Base-by-base conservation (phyloP, 495 filamentous ascomycete genomes). In the Penicillium daleae region DNA sequence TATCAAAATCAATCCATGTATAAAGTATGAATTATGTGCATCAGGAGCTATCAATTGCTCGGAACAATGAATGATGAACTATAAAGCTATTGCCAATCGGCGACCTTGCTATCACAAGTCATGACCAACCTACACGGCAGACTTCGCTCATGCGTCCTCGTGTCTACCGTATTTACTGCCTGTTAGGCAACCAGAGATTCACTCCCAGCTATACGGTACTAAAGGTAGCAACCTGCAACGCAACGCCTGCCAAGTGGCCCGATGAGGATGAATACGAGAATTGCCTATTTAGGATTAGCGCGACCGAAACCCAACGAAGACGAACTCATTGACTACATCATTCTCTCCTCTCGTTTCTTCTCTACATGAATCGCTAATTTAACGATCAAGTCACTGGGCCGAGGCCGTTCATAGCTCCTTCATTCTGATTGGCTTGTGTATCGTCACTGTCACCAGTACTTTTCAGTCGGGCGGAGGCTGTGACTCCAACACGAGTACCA, bases 1-100 rank as follows among this genome's bases (percentile, higher is more conserved):
- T 50, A 13, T 21, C 26, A 57, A 59, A 56, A 55, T 26, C 27
- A 51, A 60, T 7, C 29, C 50, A 57, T 66, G 51, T 71, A 76
- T 75, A 65, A 75, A 73, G 65, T 69, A 67, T 63, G 66, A 70
- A 31, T 58, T 51, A 71, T 59, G 40, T 56, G 59, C 62, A 60
- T 62, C 42, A 12, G 37, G 52, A 53, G 44, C 46, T 61, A 1
- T 21, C 26, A 27, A 44, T 42, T 15, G 44, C 19, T 29, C 32
- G 29, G 52, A 19, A 29, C 27, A 54, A 66, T 56, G 63, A 66
- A 60, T 66, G 55, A 69, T 59, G 64, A 66, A 62, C 46, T 64
- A 48, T 52, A 65, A 17, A 27, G 61, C 37, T 32, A 5, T 54
- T 24, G 24, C n/a, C 29, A 59, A 21, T n/a, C 1, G 22, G 15